Base-by-base conservation (phyloP, 148 eudicot species). In the Camellia lanceoleosa region DNA sequence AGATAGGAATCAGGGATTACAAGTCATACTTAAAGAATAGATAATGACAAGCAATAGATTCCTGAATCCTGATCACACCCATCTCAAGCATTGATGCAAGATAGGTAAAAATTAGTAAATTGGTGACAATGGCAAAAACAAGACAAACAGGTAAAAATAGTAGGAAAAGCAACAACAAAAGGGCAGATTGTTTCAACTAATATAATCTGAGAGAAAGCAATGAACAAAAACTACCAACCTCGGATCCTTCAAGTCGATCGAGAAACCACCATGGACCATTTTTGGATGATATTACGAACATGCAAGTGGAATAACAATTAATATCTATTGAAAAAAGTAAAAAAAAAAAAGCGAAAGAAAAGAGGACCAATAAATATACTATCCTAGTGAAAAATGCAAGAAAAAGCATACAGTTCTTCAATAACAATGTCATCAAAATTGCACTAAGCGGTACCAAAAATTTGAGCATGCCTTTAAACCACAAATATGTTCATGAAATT, bases 241-340 rank as follows among this genome's bases (percentile, higher is more conserved):
- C 78, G 55, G 68, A 69, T 81, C 80, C 58, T 68, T 68, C 15
- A 79, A 73, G 65, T 83, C 89, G 71, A 79, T 93, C 97, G 82
- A 95, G 84, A 84, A 95, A 95, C 97, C 98, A 90, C 97, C 95
- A 90, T 12, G 97, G 97, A 51, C 97, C 94, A 77, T 78, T 85
- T 78, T 83, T 86, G 62, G 89, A 85, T n/a, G 76, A 74, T 59
- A 90, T 82, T 76, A 94, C 91, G 89, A n/a, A 66, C 80, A 74
- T 44, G 30, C 41, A 19, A 72, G 67, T 41, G 47, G 63, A 72
- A 72, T 14, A 72, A 72, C 8, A 5, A 5, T 19, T 6, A 20
- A 51, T 20, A 52, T 2, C 11, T 43, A 20, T 12, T 4, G 4
- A 41, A 52, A 23, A 23, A 51, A 30, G 38, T 30, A 30, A 30